These are phyloP conservation scores for Clavaria fumosa DNA, from an alignment of 768 basidiomycete species.

Conservation along the genomic window DNA sequence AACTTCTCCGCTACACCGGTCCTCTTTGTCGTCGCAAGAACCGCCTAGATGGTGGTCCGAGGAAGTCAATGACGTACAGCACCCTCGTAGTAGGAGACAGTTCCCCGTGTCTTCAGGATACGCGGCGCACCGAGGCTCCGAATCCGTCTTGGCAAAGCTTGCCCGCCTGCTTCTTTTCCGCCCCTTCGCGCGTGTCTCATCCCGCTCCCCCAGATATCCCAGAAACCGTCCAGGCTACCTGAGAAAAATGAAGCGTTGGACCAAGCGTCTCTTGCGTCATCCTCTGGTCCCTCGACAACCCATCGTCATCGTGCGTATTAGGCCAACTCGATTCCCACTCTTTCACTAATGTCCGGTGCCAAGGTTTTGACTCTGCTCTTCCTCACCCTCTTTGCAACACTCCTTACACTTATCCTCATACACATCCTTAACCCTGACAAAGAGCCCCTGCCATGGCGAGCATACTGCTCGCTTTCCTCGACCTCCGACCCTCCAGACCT, in stretches of 20 bases:
- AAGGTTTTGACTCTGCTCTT: constrained; percentile 60
- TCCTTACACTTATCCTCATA: constrained; percentile 75
- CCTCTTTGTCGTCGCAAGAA: constrained; percentile 29
- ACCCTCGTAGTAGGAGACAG: too few relatives aligned
- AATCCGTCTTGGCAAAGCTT: too few relatives aligned
- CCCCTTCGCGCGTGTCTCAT: too few relatives aligned
- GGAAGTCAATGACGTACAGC: constrained; percentile 19
- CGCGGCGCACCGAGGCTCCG: too few relatives aligned
- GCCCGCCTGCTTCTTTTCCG: too few relatives aligned
- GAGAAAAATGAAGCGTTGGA: constrained; percentile 37
- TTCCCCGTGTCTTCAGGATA: too few relatives aligned
- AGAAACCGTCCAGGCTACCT: constrained; percentile 31
- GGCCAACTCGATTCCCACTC: constrained; percentile 1
- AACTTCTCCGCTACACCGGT: constrained; percentile 27
- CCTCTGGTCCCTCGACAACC: constrained; percentile 71
- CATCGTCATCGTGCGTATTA: constrained; percentile 53
- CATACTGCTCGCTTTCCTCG: constrained; percentile 70
- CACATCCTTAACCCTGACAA: constrained; percentile 95
- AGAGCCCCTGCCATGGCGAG: constrained; percentile 84
- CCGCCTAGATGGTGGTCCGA: constrained; percentile 43
- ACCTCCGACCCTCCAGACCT: constrained; percentile 27
- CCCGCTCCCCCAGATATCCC: constrained; percentile 40
- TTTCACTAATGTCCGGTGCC: constrained; percentile 7
- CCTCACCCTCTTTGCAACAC: constrained; percentile 66
- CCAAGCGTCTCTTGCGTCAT: constrained; percentile 45